phyloP scores from a whole-genome alignment of 2,329 filamentous ascomycete species.

The Periconia digitata region DNA sequence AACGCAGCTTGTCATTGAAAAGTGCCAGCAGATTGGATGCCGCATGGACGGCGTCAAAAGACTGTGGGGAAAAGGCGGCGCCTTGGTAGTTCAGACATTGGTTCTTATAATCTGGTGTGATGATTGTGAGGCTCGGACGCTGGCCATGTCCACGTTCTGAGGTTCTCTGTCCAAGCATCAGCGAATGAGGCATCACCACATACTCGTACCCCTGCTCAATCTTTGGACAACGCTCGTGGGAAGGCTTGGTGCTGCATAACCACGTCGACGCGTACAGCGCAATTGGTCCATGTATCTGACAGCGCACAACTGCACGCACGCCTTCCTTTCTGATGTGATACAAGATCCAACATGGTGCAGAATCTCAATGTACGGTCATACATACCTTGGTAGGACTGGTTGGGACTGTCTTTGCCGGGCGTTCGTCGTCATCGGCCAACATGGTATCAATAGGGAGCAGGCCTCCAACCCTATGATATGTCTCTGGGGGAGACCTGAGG shows the following conservation, averaged over 20 bases:
- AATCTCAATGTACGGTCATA: too few relatives aligned
- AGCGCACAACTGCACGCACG: conserved; percentile 28
- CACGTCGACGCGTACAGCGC: conserved; percentile 31
- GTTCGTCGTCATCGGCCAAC: conserved; percentile 13
- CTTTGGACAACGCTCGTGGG: conserved; percentile 19
- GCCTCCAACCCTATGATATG: conserved; percentile 41
- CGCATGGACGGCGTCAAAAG: conserved; percentile 30
- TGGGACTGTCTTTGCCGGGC: conserved; percentile 5
- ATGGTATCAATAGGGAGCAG: conserved; percentile 40
- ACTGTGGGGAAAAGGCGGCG: conserved; percentile 31
- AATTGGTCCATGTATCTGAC: conserved; percentile 22
- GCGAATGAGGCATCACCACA: conserved; percentile 37
- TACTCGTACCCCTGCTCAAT: conserved; percentile 24
- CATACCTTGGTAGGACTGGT: conserved; percentile 33
- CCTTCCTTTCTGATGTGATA: background rate
- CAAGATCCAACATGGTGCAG: conserved; percentile 10
- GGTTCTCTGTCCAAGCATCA: conserved; percentile 29
- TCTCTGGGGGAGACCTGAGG: conserved; percentile 37
- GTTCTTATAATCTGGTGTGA: conserved; percentile 22
- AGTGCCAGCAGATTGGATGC: conserved; percentile 43
- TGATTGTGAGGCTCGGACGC: conserved; percentile 34
- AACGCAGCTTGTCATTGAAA: conserved; percentile 48
- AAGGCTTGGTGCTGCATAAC: conserved; percentile 29
- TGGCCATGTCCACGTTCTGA: conserved; percentile 23
- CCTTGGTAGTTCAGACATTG: conserved; percentile 20